Base-by-base conservation (phyloP, 108 stramenopile genomes). In the Thalassiosira profunda region DNA sequence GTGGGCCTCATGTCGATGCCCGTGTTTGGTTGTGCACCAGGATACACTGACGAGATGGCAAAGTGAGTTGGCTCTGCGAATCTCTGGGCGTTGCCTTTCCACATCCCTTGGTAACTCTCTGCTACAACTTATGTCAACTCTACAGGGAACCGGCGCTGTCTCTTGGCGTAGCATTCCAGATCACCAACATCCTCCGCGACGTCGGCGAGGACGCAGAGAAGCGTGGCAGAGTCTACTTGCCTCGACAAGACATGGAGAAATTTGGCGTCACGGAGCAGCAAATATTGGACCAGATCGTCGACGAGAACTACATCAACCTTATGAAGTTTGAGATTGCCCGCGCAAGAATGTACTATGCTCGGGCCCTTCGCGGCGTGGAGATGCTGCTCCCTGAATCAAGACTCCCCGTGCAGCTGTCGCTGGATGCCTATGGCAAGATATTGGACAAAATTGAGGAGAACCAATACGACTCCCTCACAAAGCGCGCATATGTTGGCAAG, bases 151-250 rank as follows among this genome's bases (percentile, higher is more conserved):
- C 97, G 3, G 97, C 97, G 7, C 85, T 98, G 15, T 91, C 93
- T 5, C 78, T 99, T 21, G 98, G 97, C n/a, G 96, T 98, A 31
- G 98, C 97, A 43, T 93, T 99, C 70, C 98, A 99, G 86, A 76
- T 99, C 57, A 99, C 98, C 57, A 99, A 99, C 74, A 99, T 99
- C 52, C 86, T 99, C 4, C 88, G 98, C 7, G 97, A 98, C 60
- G 97, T 99, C 4, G 98, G 98, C 14, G 98, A 99, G 76, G 98
- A 99, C 71, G 92, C 96, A 3, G 83, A 70, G 23, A 79, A 86
- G 51, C 86, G 97, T 21, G 97, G 93, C 12, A 76, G 98, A 51
- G 91, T 98, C 10, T 99, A 99, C 80, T 72, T 99, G 2, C 98
- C 98, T 11, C 79, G 67, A 58, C 75, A 89, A 52, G 98, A 98